These are phyloP conservation scores for Sporothrix inflata DNA, from an alignment of 2,329 filamentous ascomycete genomes.

Conservation along the genomic window DNA sequence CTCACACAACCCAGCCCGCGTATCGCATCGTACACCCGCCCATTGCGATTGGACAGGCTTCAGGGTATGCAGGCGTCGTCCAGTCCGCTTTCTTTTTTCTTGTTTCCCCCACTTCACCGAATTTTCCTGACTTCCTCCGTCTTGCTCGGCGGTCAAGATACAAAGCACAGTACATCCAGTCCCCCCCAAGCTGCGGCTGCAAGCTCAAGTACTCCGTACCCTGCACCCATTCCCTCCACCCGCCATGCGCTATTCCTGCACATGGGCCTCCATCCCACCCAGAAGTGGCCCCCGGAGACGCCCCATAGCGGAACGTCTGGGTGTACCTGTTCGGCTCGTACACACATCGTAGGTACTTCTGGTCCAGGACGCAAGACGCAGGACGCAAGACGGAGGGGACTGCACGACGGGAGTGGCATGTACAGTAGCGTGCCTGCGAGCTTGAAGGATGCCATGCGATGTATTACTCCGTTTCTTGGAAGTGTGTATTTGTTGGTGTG, in stretches of 20 bases:
- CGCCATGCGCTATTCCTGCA: constrained; percentile 17
- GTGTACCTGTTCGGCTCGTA: not conserved
- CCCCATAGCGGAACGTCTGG: not conserved
- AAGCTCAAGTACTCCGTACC: not conserved
- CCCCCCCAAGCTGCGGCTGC: not conserved
- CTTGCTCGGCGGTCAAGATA: not conserved
- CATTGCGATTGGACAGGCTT: not conserved
- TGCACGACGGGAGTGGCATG: constrained; percentile 11
- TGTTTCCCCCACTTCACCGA: not conserved
- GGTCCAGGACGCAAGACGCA: not conserved
- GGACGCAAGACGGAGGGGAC: not conserved
- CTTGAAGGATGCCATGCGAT: constrained; percentile 26
- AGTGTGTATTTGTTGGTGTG: not conserved
- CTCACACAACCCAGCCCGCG: not conserved
- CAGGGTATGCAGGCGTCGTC: not conserved
- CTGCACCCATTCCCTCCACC: not conserved
- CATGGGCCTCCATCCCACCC: not conserved
- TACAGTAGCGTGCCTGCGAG: constrained; percentile 27
- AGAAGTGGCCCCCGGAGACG: not conserved
- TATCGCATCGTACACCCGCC: constrained; percentile 12
- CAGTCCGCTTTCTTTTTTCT: not conserved
- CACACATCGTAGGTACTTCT: not conserved
- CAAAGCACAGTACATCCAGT: not conserved
- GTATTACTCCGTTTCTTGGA: not conserved
- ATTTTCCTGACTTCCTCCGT: no score